phyloP scores from a whole-genome alignment of 352 stramenopile genomes.

The Globisporangium iwayamae region DNA sequence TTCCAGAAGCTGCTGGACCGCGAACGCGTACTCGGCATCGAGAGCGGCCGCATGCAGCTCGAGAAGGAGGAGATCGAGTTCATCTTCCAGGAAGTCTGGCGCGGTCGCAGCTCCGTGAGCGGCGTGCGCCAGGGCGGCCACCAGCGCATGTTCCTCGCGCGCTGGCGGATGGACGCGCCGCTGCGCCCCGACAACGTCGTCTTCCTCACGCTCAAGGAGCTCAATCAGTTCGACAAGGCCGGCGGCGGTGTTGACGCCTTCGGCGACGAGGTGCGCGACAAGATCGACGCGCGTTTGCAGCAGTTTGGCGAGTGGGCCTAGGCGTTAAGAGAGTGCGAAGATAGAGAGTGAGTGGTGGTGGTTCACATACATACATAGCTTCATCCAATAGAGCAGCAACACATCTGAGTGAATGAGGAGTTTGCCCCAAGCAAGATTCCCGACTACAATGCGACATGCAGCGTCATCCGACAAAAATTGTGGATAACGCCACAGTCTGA shows the following conservation, averaged over 20 bases:
- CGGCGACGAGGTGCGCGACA: conserved; percentile 53
- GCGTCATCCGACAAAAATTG: conserved; percentile 2
- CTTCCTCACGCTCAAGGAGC: conserved; percentile 81
- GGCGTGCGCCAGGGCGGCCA: conserved; percentile 64
- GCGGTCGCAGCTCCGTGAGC: conserved; percentile 68
- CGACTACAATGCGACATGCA: conserved; percentile 11
- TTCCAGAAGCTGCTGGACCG: conserved; percentile 81
- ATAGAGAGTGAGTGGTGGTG: conserved; percentile 1
- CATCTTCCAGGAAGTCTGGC: conserved; percentile 85
- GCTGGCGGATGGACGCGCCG: conserved; percentile 69
- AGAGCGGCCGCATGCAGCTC: conserved; percentile 55
- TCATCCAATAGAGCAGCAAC: background rate
- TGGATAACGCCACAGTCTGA: conserved; percentile 13
- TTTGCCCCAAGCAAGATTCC: background rate
- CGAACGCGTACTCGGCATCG: conserved; percentile 58
- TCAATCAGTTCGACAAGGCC: conserved; percentile 47
- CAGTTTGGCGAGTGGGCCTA: conserved; percentile 61
- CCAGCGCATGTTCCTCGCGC: conserved; percentile 79
- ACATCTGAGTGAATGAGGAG: background rate
- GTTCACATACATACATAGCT: background rate
- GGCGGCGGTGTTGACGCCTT: conserved; percentile 58
- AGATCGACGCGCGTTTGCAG: conserved; percentile 59
- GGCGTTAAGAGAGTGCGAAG: background rate
- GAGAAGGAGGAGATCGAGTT: conserved; percentile 89
- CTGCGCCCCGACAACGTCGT: conserved; percentile 84